Base-by-base conservation (phyloP, 306 rosid genomes). In the Hippophae tibetana region DNA sequence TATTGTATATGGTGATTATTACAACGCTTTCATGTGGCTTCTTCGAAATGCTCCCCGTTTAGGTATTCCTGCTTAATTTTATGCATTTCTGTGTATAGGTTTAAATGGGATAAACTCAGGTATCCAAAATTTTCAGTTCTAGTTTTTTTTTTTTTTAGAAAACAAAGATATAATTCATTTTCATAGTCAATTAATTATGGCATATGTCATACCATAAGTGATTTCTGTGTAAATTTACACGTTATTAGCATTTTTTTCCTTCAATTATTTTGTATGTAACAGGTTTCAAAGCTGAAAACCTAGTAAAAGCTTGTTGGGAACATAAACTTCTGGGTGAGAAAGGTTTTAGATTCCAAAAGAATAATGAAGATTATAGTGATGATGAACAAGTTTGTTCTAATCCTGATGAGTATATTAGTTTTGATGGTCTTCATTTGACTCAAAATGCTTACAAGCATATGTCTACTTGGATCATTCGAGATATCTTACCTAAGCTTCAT, bases 371-470 rank as follows among this genome's bases (percentile, higher is more conserved):
- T 18, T 18, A 18, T 58, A 42, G 25, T 8, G 56, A 61, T 10
- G 62, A 41, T 10, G 62, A 41, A 5, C 23, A 51, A 9, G 63
- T 47, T 54, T 69, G 68, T 13, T 10, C 58, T 6, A 69, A 69
- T 1, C 63, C 68, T 5, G 7, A 61, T 5, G 38, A 61, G 26
- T 51, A 3, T 12, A 61, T 69, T 8, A 47, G 62, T 18, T 69
- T 67, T 67, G 73, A 69, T 61, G 73, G 67, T 60, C 5, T 62
- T 14, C 74, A 62, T 69, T 40, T 56, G 47, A 69, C 74, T 0
- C 52, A 49, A n/a, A 69, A 62, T 13, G 47, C 74, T 9, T 10
- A 62, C 62, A 43, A 45, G 0, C 38, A 44, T 31, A 60, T 68
- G 49, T 18, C 61, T 13, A 0, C 13, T 25, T 60, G 72, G 72